Evolutionary conservation across 768 basidiomycete species (phyloP), one percentile per base, ranked within the genome.

Genomic region (Collybia nuda): DNA sequence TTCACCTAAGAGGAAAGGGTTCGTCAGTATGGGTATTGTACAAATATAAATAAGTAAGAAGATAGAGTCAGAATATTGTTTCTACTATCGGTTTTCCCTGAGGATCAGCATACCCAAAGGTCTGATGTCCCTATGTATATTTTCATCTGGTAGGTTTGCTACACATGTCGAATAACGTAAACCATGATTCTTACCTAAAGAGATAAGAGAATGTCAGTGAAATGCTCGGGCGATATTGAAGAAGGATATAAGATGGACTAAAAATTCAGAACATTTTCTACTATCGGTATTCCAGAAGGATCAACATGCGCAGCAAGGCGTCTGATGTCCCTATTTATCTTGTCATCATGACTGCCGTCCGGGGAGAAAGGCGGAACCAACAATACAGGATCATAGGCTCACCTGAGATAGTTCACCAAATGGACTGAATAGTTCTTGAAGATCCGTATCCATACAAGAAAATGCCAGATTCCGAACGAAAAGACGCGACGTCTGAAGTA

Each of bases 381-480:
- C 42, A 24, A 39, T 23, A 32, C 47, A 38, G 24, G 40, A 19
- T 14, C 18, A 53, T 23, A 12, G 55, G 44, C 82, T 76, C 53
- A 92, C 93, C 86, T 94, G 88, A 37, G 77, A 77, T 28, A 97
- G 63, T 40, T 81, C 73, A 7, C 95, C 95, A 62, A 81, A 91
- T 0, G 79, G 72, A 2, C 67, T 63, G 65, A 94, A 93, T 2
- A 85, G 74, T 11, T 77, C 74, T 2, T 66, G 60, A 0, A 98
- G 68, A 44, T 97, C 93, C 2, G 73, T 66, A 15, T 88, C 80
- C 6, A 87, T 86, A 50, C 89, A 91, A 0, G 86, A 81, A 61
- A 93, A 98, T 0, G 93, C 77, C n/a, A 99, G 68, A 62, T 98
- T 99, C n/a, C 97, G 91, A 5, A 99, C 71, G 62, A 98, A 98